Evolutionary conservation across 2,329 filamentous ascomycete genomes (phyloP).

Genomic region (Sporothrix variecibatus): DNA sequence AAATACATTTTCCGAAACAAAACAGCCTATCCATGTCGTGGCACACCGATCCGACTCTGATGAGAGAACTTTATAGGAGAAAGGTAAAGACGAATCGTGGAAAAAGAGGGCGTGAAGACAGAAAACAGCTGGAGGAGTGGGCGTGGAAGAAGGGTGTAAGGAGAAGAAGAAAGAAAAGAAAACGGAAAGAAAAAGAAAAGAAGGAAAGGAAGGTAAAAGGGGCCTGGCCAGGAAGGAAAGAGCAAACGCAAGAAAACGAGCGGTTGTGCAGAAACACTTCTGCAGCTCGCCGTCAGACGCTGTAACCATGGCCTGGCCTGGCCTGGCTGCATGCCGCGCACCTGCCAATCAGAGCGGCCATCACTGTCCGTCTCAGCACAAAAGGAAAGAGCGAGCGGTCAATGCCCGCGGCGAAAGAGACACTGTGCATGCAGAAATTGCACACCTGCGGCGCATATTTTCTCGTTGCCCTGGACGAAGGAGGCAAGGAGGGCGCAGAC

Average conservation of each 20-base stretch:
- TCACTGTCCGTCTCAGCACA: constrained; percentile 9
- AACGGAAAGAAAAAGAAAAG: background rate
- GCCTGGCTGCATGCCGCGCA: background rate
- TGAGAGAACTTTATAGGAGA: background rate
- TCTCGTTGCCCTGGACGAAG: constrained; percentile 6
- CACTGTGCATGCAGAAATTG: background rate
- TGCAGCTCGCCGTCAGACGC: constrained; percentile 5
- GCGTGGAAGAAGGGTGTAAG: no score
- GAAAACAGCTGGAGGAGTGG: background rate
- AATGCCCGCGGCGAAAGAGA: background rate
- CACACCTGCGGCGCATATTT: background rate
- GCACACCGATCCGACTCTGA: background rate
- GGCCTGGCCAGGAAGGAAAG: background rate
- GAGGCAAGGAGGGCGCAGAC: background rate
- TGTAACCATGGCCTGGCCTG: constrained; percentile 2
- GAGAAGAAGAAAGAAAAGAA: background rate
- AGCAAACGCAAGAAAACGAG: background rate
- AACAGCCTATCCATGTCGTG: background rate
- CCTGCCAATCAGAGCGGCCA: background rate
- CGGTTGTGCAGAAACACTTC: background rate
- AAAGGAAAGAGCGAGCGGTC: background rate
- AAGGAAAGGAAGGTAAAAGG: background rate
- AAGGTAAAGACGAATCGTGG: no score
- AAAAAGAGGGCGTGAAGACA: background rate
- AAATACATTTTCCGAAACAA: background rate